Evolutionary conservation across 768 basidiomycete genomes (phyloP).

Genomic region (Saitozyma sp.): DNA sequence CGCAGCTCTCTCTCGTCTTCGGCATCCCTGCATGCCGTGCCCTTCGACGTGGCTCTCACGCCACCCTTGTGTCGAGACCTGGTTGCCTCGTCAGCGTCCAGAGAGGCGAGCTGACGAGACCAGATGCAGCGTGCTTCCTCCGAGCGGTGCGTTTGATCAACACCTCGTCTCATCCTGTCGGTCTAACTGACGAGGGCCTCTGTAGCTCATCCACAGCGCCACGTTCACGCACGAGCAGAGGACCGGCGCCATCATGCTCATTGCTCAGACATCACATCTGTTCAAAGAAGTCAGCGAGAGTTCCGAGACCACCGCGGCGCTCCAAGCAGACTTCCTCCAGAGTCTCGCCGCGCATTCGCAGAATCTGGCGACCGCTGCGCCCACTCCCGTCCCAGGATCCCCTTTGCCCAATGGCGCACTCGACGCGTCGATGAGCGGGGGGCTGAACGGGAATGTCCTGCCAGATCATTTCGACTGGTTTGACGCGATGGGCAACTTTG

Average conservation of each 20-base stretch:
- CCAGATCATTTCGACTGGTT: too few relatives aligned
- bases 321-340: conserved; percentile 17
- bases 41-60: too few relatives aligned
- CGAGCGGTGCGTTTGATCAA: conserved; percentile 9
- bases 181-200: background rate
- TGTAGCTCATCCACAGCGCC: conserved; percentile 18
- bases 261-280: conserved; percentile 13
- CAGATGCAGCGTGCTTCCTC: conserved; percentile 20
- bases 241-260: conserved; percentile 3
- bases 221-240: conserved; percentile 7
- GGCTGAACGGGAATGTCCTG: too few relatives aligned
- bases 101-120: background rate
- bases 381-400: too few relatives aligned
- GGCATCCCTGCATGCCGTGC: too few relatives aligned
- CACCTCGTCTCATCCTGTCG: background rate
- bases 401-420: too few relatives aligned
- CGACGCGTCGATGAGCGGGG: too few relatives aligned
- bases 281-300: conserved; percentile 9
- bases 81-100: too few relatives aligned
- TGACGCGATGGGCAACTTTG: too few relatives aligned
- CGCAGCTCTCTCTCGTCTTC: too few relatives aligned
- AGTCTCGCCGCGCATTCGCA: conserved; percentile 10
- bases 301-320: conserved; percentile 13
- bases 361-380: too few relatives aligned
- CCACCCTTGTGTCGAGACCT: too few relatives aligned